Base-by-base conservation (phyloP, 768 basidiomycete species). In the Mycena belliarum region DNA sequence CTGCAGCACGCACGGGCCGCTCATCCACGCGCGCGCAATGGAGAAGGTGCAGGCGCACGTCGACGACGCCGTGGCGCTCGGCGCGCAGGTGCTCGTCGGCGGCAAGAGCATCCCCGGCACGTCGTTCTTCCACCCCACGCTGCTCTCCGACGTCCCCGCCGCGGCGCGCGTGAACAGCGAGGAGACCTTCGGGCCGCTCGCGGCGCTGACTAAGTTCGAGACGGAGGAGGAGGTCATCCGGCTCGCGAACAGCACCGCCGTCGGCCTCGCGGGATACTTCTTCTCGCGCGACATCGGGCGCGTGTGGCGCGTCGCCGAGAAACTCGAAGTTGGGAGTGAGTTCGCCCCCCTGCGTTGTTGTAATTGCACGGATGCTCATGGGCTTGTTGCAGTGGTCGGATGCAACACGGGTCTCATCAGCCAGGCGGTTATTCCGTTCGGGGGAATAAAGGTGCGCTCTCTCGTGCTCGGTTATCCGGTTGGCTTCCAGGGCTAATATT, bases 111-210 rank as follows among this genome's bases (percentile, higher is more conserved):
- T 87, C 41, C 77, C 82, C 44, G 77, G 79, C 59, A 72, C 76
- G 4, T 76, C 82, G 47, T 95, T 94, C 82, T 95, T 87, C 75
- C 73, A 81, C 18, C 95, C 95, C 1, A 98, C 97, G 2, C 85
- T 99, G 44, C 84, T 99, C 25, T 82, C 84, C 6, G 92, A 98
- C 62, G 95, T 98, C 14, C 82, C 91, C 0, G 35, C 73, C 21
- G 75, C 80, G 25, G 90, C 93, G 11, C 74, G 81, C 33, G 68
- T 96, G 65, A 81, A 84, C 65, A 68, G 66, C 11, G 97, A 98
- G 70, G 97, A 99, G 79, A 98, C 97, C 0, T 99, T 99, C 67
- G 97, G 96, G 0, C 95, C 93, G 0, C 72, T 96, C 37, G 94
- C 94, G 0, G 89, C 91, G 8, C 75, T 99, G 23, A 87, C 83